These are phyloP conservation scores for Hypericum perforatum DNA, from an alignment of 345 rosid species.

Conservation along the genomic window DNA sequence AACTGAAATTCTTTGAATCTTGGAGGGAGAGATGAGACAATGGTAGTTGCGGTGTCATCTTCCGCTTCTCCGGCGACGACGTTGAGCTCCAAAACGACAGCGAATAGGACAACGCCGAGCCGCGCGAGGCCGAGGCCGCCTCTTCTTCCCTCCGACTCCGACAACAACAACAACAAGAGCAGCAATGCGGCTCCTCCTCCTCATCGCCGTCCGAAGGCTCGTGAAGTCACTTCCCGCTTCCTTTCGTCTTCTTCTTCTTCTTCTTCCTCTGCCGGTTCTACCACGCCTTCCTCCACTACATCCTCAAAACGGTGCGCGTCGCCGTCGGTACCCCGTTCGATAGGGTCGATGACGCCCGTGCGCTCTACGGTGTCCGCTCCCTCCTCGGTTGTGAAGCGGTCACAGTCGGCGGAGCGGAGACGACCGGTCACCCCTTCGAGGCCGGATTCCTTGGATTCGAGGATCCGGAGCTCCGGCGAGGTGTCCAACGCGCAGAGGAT, in stretches of 20 bases:
- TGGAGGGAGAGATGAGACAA: slow-evolving; percentile 20
- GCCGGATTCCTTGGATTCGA: slow-evolving; percentile 28
- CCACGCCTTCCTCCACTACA: slow-evolving; percentile 26
- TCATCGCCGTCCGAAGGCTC: slow-evolving; percentile 51
- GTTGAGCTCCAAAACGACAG: slow-evolving; percentile 28
- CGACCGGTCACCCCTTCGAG: slow-evolving; percentile 39
- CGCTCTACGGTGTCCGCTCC: slow-evolving; percentile 15
- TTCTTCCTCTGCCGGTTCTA: slow-evolving; percentile 28
- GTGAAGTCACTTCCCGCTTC: slow-evolving; percentile 78
- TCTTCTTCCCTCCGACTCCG: slow-evolving; percentile 54
- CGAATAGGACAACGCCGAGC: slow-evolving; percentile 16
- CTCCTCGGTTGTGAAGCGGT: slow-evolving; percentile 30
- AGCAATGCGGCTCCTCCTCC: slow-evolving; percentile 33
- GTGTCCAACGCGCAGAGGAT: slow-evolving; percentile 50
- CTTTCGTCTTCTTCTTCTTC: slow-evolving; percentile 33
- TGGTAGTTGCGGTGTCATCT: slow-evolving; percentile 59
- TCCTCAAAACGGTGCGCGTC: slow-evolving; percentile 47
- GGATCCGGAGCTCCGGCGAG: slow-evolving; percentile 22
- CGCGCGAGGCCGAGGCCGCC: slow-evolving; percentile 41
- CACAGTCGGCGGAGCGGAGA: slow-evolving; percentile 68
- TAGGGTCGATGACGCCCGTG: slow-evolving; percentile 21
- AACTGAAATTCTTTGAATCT: slow-evolving; percentile 22
- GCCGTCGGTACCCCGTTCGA: slow-evolving; percentile 41
- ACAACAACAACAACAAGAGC: slow-evolving; percentile 13
- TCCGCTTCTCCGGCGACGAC: slow-evolving; percentile 9